A percentile compares a stretch with the other conserved stretches of the same genome.
phyloP scores from a whole-genome alignment of 495 filamentous ascomycete species.

The Daldinia grandis region DNA sequence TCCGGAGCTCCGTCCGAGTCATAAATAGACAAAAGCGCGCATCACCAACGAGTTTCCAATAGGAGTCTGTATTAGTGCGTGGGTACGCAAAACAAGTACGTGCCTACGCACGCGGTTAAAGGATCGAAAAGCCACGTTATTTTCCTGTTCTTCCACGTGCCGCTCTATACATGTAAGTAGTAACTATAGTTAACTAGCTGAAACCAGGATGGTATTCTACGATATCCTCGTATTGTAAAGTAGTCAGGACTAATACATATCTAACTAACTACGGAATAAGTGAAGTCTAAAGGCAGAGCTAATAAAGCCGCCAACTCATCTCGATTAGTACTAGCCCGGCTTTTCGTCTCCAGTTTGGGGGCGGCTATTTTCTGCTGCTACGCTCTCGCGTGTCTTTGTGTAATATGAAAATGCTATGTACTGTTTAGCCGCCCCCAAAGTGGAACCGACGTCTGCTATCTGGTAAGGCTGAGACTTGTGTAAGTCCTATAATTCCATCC shows the following conservation, averaged over 20 bases:
- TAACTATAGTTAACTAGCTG: not conserved
- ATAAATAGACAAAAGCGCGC: not conserved
- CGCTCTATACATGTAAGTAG: not conserved
- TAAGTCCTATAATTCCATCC: constrained; percentile 11
- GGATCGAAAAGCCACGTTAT: constrained; percentile 1
- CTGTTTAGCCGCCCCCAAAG: constrained; percentile 31
- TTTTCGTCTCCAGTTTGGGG: constrained; percentile 34
- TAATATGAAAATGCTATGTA: constrained; percentile 1
- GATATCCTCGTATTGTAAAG: not conserved
- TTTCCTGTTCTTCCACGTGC: not conserved
- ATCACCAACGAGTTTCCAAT: not conserved
- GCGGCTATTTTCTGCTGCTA: constrained; percentile 20
- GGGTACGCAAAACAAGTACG: not conserved
- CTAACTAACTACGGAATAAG: not conserved
- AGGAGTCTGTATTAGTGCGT: not conserved
- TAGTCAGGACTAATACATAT: not conserved
- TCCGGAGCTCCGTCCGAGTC: not conserved
- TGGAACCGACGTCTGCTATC: constrained; percentile 32
- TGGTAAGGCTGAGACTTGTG: constrained; percentile 38
- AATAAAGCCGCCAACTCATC: constrained; percentile 1
- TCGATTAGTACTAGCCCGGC: constrained; percentile 25
- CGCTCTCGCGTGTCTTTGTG: constrained; percentile 1
- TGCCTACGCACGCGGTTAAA: not conserved
- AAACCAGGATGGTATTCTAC: not conserved
- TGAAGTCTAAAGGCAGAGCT: not conserved